Conservation (phyloP, 441 rosid genomes). For the Cnidoscolus chayamansa region DNA sequence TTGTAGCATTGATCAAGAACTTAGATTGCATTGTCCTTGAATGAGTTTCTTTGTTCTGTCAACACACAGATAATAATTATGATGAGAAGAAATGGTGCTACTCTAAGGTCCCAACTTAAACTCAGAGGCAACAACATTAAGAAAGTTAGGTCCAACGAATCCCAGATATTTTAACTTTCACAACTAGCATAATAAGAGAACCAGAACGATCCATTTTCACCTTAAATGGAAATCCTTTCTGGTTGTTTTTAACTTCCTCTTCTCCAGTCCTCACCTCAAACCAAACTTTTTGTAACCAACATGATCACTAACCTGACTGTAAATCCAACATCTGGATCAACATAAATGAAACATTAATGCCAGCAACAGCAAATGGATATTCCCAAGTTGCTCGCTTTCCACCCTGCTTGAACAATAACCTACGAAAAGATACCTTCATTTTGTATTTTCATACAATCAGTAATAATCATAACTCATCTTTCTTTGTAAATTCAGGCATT, state of each 20-base stretch:
- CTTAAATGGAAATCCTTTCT: neutral
- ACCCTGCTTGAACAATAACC: slow-evolving; percentile 81
- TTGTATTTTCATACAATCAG: slow-evolving; percentile 45
- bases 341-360: slow-evolving; percentile 88
- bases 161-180: neutral
- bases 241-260: neutral
- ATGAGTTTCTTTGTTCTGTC: neutral
- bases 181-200: neutral
- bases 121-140: neutral
- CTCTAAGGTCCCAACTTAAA: neutral
- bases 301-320: slow-evolving; percentile 43
- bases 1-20: neutral
- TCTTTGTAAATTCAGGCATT: slow-evolving; percentile 5
- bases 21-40: too few relatives aligned
- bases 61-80: neutral
- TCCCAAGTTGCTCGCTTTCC: slow-evolving; percentile 89
- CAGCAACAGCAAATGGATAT: slow-evolving; percentile 97
- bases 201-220: neutral
- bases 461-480: slow-evolving; percentile 26
- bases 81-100: neutral
- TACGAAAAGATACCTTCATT: slow-evolving; percentile 85
- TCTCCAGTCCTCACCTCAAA: neutral
- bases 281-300: neutral
- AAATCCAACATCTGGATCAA: slow-evolving; percentile 92
- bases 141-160: neutral